phyloP scores from a whole-genome alignment of 495 filamentous ascomycete genomes.

The Penicillium malachiteum region DNA sequence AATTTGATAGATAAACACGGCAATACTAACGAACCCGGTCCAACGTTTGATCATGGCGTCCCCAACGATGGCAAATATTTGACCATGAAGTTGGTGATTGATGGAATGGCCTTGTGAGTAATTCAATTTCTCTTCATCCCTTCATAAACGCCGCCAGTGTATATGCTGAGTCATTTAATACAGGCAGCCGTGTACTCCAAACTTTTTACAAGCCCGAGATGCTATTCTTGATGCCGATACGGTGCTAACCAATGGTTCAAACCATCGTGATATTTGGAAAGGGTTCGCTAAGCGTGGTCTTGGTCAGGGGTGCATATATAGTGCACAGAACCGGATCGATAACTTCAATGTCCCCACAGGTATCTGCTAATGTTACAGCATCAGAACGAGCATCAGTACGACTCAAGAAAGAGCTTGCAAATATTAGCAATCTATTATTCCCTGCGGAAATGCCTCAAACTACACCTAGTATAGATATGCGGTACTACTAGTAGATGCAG shows the following conservation, averaged over 20 bases:
- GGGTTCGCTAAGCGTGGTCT: constrained; percentile 4
- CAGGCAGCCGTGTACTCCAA: neutral
- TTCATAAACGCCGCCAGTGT: neutral
- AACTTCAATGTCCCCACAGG: neutral
- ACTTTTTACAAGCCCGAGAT: constrained; percentile 1
- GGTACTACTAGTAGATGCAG: too few species aligned
- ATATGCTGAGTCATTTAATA: neutral
- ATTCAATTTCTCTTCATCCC: neutral
- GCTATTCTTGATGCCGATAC: neutral
- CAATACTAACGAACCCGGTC: neutral
- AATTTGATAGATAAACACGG: constrained; percentile 1
- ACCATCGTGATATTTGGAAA: neutral
- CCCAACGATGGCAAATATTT: neutral
- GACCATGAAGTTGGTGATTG: constrained; percentile 1
- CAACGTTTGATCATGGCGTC: neutral
- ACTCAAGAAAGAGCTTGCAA: neutral
- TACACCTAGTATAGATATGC: too few species aligned
- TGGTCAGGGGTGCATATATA: neutral
- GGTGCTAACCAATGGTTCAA: neutral
- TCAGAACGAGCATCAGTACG: neutral
- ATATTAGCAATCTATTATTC: too few species aligned
- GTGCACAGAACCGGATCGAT: neutral
- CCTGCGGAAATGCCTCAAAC: too few species aligned
- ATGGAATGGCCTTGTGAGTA: constrained; percentile 1
- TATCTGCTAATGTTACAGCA: neutral